These are phyloP conservation scores for Limtongozyma cylindracea DNA, from an alignment of 805 yeast species.

Conservation along the genomic window DNA sequence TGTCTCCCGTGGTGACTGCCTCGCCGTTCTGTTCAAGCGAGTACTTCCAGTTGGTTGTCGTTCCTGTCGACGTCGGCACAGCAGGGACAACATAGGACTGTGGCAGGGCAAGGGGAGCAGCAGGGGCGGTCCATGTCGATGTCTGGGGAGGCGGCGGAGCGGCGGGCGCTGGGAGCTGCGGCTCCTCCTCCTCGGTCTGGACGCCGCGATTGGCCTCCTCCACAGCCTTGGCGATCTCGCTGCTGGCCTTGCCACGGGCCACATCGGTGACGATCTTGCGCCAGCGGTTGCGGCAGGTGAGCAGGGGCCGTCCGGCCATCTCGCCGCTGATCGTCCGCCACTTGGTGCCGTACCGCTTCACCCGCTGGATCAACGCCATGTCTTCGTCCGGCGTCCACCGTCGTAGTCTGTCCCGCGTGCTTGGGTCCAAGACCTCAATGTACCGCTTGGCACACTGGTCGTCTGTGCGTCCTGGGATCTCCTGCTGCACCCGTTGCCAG, in stretches of 20 bases:
- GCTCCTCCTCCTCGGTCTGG: neutral
- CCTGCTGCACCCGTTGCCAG: conserved; percentile 66
- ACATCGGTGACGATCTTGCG: conserved; percentile 61
- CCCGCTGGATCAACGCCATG: conserved; percentile 34
- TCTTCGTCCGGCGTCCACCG: conserved; percentile 72
- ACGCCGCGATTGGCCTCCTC: conserved; percentile 8
- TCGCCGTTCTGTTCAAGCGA: no score
- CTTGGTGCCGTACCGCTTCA: conserved; percentile 54
- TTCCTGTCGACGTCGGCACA: no score
- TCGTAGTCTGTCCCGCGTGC: conserved; percentile 46
- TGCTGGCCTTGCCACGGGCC: conserved; percentile 35
- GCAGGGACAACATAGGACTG: no score
- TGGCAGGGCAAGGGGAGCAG: no score
- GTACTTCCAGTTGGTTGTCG: no score
- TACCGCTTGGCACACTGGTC: conserved; percentile 90
- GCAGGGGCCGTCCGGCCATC: conserved; percentile 59
- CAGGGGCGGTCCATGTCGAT: no score
- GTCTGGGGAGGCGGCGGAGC: neutral
- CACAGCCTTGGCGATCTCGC: conserved; percentile 29
- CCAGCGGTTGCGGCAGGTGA: conserved; percentile 87
- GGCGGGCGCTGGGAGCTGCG: neutral
- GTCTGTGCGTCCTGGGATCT: conserved; percentile 68
- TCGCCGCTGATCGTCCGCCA: conserved; percentile 65
- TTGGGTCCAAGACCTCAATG: conserved; percentile 70
- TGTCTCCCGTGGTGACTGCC: no score